Evolutionary conservation across 805 yeast genomes (phyloP).

Genomic region (Wickerhamiella allomyrinae): DNA sequence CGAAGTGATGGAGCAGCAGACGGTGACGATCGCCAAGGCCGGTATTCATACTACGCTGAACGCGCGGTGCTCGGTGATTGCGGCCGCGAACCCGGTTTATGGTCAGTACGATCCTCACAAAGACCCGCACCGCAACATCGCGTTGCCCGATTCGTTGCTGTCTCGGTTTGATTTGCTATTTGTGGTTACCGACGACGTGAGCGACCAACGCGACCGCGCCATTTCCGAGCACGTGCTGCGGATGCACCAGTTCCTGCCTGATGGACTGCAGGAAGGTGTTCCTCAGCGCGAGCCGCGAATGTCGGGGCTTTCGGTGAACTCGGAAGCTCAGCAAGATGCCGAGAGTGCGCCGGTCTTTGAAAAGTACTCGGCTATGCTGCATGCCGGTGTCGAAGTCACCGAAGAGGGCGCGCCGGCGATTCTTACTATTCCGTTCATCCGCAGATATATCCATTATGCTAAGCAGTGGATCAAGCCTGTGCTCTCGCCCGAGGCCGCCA

Average conservation of each 20-base stretch:
- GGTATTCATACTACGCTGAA: constrained; percentile 94
- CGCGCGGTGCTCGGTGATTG: constrained; percentile 92
- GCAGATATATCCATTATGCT: constrained; percentile 88
- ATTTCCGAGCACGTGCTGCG: constrained; percentile 89
- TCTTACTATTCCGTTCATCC: constrained; percentile 69
- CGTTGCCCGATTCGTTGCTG: constrained; percentile 86
- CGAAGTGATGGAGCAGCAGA: constrained; percentile 99
- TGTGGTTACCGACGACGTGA: constrained; percentile 90
- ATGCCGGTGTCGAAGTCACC: constrained; percentile 52
- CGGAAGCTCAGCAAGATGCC: constrained; percentile 35
- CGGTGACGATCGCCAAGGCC: constrained; percentile 94
- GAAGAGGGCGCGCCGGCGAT: constrained; percentile 31
- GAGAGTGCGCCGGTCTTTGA: constrained; percentile 45
- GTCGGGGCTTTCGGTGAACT: constrained; percentile 69
- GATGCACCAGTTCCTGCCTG: constrained; percentile 81
- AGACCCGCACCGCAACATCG: constrained; percentile 93
- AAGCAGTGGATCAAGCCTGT: constrained; percentile 76
- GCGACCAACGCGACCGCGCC: constrained; percentile 67
- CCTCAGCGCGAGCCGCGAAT: constrained; percentile 71
- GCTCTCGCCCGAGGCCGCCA: constrained; percentile 61
- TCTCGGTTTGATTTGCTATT: constrained; percentile 94
- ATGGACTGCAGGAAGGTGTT: constrained; percentile 82
- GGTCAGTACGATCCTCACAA: constrained; percentile 94
- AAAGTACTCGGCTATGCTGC: constrained; percentile 66
- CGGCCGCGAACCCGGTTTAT: constrained; percentile 95